Evolutionary conservation across 1,284 basidiomycete species (phyloP).

Genomic region (Cryptococcus sp.): DNA sequence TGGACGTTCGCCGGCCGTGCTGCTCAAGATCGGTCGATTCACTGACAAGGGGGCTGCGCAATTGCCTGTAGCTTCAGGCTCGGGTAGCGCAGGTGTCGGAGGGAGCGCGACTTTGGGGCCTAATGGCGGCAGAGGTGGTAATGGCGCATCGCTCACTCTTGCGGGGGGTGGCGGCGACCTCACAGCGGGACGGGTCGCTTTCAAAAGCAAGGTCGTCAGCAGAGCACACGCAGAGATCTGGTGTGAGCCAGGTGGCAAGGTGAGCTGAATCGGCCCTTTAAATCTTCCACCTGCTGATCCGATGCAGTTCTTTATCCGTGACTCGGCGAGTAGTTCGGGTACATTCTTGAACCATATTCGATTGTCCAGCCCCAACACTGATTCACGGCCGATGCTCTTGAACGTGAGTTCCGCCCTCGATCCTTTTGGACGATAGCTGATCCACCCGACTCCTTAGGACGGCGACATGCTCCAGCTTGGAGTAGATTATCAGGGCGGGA

Average conservation of each 20-base stretch:
- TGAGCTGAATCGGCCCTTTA: constrained; percentile 31
- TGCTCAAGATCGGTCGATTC: constrained; percentile 87
- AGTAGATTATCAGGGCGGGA: constrained; percentile 96
- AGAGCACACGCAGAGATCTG: constrained; percentile 94
- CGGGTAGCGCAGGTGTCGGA: constrained; percentile 9
- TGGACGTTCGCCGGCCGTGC: constrained; percentile 57
- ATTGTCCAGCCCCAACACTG: constrained; percentile 77
- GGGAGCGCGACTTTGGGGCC: constrained; percentile 10
- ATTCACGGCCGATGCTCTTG: constrained; percentile 74
- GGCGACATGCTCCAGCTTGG: constrained; percentile 95
- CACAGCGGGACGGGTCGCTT: constrained; percentile 81
- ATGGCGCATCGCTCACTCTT: constrained; percentile 18
- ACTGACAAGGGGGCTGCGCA: constrained; percentile 61
- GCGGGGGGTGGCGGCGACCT: constrained; percentile 59
- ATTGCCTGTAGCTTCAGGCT: constrained; percentile 10
- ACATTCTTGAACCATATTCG: constrained; percentile 97
- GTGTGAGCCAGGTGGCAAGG: constrained; percentile 63
- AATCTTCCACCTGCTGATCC: neutral
- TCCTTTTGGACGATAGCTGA: neutral
- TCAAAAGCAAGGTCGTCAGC: constrained; percentile 95
- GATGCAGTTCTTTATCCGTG: constrained; percentile 78
- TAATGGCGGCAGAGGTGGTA: constrained; percentile 3
- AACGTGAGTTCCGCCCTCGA: constrained; percentile 53
- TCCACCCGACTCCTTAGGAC: constrained; percentile 55
- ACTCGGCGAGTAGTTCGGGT: constrained; percentile 86